Conservation (phyloP, 2,329 filamentous ascomycete species). For the Monilinia aucupariae region DNA sequence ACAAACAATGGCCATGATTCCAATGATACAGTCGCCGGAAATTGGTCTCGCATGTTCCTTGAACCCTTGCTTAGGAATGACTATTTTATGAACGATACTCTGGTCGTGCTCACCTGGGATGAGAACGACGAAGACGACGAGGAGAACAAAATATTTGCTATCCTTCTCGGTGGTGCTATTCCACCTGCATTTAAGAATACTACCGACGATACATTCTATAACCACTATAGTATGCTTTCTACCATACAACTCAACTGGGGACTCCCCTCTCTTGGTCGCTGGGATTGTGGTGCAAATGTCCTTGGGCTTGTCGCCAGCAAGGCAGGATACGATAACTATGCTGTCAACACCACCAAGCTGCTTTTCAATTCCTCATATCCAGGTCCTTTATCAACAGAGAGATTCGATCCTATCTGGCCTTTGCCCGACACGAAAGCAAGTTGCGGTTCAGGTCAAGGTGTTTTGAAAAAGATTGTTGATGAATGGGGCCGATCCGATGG, state of each 20-base stretch:
- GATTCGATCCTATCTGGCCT: constrained; percentile 26
- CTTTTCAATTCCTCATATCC: constrained; percentile 42
- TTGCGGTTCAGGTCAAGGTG: constrained; percentile 21
- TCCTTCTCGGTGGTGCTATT: constrained; percentile 50
- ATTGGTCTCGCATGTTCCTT: constrained; percentile 48
- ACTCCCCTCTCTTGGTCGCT: constrained; percentile 39
- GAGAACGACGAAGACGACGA: constrained; percentile 47
- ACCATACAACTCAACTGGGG: constrained; percentile 40
- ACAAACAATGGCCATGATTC: constrained; percentile 59
- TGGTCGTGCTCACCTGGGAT: constrained; percentile 52
- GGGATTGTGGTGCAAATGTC: constrained; percentile 36
- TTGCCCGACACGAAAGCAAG: constrained; percentile 23
- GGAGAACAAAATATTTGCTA: constrained; percentile 47
- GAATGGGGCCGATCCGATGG: constrained; percentile 22
- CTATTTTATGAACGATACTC: constrained; percentile 47
- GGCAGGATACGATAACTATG: constrained; percentile 24
- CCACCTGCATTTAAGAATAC: constrained; percentile 43
- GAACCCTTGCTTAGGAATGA: constrained; percentile 45
- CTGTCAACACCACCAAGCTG: constrained; percentile 35
- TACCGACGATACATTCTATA: constrained; percentile 45
- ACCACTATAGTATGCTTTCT: constrained; percentile 39
- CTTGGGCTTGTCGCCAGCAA: constrained; percentile 27
- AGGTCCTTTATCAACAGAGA: constrained; percentile 33
- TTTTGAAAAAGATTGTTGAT: constrained; percentile 19
- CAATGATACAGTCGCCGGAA: constrained; percentile 43